These are phyloP conservation scores for Colletotrichum aenigma DNA, from an alignment of 2,329 filamentous ascomycete genomes.

Conservation along the genomic window DNA sequence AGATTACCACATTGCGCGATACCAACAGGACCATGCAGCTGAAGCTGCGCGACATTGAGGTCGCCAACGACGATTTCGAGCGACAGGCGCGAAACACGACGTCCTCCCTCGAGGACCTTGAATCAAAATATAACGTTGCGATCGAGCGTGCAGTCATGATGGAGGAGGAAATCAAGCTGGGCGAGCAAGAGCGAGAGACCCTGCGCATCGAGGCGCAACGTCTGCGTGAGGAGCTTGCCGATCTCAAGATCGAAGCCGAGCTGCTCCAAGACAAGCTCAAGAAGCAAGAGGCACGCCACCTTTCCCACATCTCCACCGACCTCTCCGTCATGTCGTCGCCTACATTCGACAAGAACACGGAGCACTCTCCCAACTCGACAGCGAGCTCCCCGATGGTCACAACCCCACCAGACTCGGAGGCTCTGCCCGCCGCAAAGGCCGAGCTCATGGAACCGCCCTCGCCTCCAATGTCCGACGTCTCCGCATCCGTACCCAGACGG, in stretches of 20 bases:
- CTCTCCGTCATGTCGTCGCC: conserved; percentile 71
- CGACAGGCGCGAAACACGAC: conserved; percentile 94
- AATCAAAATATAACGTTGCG: conserved; percentile 94
- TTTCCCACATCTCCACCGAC: conserved; percentile 65
- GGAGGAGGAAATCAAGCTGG: conserved; percentile 90
- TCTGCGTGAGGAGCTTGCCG: conserved; percentile 86
- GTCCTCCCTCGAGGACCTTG: conserved; percentile 93
- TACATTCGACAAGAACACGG: conserved; percentile 73
- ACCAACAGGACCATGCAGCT: conserved; percentile 81
- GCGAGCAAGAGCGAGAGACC: conserved; percentile 88
- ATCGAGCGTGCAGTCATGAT: conserved; percentile 92
- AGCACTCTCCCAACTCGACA: conserved; percentile 80
- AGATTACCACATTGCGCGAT: conserved; percentile 91
- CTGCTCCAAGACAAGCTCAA: conserved; percentile 94
- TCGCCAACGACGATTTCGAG: conserved; percentile 98
- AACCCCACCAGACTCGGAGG: conserved; percentile 72
- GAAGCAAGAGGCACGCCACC: conserved; percentile 65
- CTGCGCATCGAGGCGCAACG: conserved; percentile 91
- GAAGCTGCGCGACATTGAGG: conserved; percentile 90
- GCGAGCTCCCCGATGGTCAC: conserved; percentile 88
- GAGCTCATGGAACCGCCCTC: conserved; percentile 86
- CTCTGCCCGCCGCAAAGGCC: conserved; percentile 43
- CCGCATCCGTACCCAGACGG: conserved; percentile 40
- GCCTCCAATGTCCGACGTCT: conserved; percentile 89
- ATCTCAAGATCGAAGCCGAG: conserved; percentile 93